Evolutionary conservation across 805 yeast genomes (phyloP).

Genomic region (Cyberlindnera americana): DNA sequence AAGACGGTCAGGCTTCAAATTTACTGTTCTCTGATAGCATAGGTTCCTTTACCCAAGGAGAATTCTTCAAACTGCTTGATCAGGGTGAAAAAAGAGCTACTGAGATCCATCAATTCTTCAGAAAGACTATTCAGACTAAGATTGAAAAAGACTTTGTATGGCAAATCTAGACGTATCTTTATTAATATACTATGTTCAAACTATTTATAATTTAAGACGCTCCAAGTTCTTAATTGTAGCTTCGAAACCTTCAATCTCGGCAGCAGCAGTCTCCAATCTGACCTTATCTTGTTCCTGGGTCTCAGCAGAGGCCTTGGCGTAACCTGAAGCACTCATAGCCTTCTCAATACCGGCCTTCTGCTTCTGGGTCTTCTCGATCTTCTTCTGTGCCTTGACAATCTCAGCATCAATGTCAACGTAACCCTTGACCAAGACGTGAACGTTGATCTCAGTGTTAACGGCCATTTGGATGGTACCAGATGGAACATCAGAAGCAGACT

Average conservation of each 20-base stretch:
- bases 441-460: constrained; percentile 76
- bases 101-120: constrained; percentile 43
- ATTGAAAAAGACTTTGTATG: constrained; percentile 57
- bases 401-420: constrained; percentile 91
- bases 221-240: constrained; percentile 83
- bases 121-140: constrained; percentile 45
- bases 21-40: constrained; percentile 67
- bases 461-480: constrained; percentile 87
- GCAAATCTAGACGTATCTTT: constrained; percentile 33
- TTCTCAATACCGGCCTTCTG: constrained; percentile 63
- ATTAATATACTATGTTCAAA: not conserved
- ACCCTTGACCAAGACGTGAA: constrained; percentile 90
- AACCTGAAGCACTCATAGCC: constrained; percentile 67
- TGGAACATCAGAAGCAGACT: constrained; percentile 57
- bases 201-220: constrained; percentile 55
- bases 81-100: constrained; percentile 46
- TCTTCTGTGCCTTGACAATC: constrained; percentile 76
- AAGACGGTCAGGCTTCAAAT: constrained; percentile 46
- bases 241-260: constrained; percentile 88
- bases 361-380: constrained; percentile 62
- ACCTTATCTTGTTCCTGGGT: constrained; percentile 74
- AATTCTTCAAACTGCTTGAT: constrained; percentile 51
- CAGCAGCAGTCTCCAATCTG: constrained; percentile 65
- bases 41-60: constrained; percentile 62
- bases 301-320: constrained; percentile 77